Percentiles rank a stretch among this genome's conserved stretches.
phyloP scores from a whole-genome alignment of 1,139 yeast genomes.

The Petasospora fabianii region DNA sequence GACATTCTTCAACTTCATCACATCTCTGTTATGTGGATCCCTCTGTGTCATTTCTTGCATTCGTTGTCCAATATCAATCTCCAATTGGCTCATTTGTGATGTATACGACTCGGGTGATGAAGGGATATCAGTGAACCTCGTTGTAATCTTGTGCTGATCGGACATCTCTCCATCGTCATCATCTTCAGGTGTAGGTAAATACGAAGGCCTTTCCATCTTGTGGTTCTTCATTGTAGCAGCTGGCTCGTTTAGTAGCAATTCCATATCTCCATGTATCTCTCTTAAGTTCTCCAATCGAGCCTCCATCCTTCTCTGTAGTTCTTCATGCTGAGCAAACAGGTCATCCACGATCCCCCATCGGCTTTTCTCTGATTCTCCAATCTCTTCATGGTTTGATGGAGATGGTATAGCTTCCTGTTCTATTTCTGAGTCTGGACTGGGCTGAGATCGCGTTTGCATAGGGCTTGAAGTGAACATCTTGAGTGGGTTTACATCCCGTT shows the following conservation, averaged over 20 bases:
- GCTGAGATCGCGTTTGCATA: too few species aligned
- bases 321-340: constrained; percentile 8
- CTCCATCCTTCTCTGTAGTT: constrained; percentile 5
- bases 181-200: constrained; percentile 23
- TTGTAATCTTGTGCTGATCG: not conserved
- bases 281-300: constrained; percentile 4
- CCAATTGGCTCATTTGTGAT: constrained; percentile 19
- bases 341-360: constrained; percentile 4
- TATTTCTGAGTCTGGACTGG: too few species aligned
- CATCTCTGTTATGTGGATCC: constrained; percentile 12
- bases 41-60: constrained; percentile 14
- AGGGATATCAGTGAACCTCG: constrained; percentile 13
- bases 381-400: too few species aligned
- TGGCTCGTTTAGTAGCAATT: not conserved
- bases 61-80: constrained; percentile 21
- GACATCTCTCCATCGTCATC: constrained; percentile 10
- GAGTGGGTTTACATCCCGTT: too few species aligned
- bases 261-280: constrained; percentile 8
- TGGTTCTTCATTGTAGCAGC: not conserved
- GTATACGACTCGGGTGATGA: constrained; percentile 22
- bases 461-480: too few species aligned
- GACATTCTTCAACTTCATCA: constrained; percentile 19
- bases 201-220: not conserved
- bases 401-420: too few species aligned
- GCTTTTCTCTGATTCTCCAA: too few species aligned